phyloP scores from a whole-genome alignment of 768 basidiomycete genomes.

The Pisolithus sp. region DNA sequence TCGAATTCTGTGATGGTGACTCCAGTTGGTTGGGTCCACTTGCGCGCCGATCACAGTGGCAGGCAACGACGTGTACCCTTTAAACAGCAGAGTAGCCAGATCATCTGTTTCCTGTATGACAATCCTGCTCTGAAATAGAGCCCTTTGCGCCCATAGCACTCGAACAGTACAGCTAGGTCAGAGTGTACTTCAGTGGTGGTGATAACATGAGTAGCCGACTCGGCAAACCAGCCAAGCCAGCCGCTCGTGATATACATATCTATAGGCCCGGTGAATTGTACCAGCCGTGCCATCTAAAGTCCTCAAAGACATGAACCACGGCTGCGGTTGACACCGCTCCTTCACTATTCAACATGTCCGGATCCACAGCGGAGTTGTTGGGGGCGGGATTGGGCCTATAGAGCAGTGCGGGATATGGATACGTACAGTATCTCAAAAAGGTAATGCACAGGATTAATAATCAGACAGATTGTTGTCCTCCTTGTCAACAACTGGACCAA shows the following conservation, averaged over 20 bases:
- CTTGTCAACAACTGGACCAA: too few species aligned
- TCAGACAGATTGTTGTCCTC: too few species aligned
- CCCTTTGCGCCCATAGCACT: too few species aligned
- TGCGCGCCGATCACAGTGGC: too few species aligned
- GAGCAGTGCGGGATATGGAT: neutral
- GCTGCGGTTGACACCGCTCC: slow-evolving; percentile 26
- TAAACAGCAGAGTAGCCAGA: slow-evolving; percentile 47
- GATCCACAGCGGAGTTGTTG: slow-evolving; percentile 17
- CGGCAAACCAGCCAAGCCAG: slow-evolving; percentile 12
- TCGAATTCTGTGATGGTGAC: slow-evolving; percentile 5
- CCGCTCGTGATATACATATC: slow-evolving; percentile 18
- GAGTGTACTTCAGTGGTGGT: slow-evolving; percentile 30
- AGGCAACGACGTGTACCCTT: too few species aligned
- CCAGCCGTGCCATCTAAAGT: slow-evolving; percentile 26
- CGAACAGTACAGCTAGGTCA: too few species aligned
- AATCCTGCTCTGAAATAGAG: slow-evolving; percentile 43
- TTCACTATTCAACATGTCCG: slow-evolving; percentile 25
- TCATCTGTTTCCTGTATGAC: slow-evolving; percentile 38
- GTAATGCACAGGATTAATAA: too few species aligned
- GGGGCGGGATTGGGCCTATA: slow-evolving; percentile 6
- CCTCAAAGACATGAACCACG: slow-evolving; percentile 21
- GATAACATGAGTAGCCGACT: slow-evolving; percentile 60
- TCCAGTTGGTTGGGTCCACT: neutral
- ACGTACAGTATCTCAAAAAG: too few species aligned
- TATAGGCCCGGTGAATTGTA: slow-evolving; percentile 30